These are phyloP conservation scores for Ceratocystis huliohia DNA, from an alignment of 2,329 filamentous ascomycete genomes.

Conservation along the genomic window DNA sequence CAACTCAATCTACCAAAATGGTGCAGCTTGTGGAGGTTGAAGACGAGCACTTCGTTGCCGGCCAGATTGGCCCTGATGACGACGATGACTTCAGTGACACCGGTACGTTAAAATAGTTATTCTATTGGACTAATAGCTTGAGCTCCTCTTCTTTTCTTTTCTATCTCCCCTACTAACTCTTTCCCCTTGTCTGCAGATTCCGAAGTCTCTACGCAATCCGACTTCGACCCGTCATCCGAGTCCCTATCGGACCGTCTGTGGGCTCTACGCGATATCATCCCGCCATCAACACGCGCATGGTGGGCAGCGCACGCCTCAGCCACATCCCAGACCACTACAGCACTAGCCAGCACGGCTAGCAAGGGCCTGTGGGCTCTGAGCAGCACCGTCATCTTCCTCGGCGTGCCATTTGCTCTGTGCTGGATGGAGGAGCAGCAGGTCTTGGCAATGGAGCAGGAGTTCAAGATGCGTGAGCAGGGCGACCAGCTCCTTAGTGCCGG, in stretches of 20 bases:
- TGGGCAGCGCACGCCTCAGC: slow-evolving; percentile 49
- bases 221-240: slow-evolving; percentile 48
- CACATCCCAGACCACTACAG: slow-evolving; percentile 37
- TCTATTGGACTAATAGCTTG: background rate
- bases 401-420: slow-evolving; percentile 85
- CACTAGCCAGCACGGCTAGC: slow-evolving; percentile 57
- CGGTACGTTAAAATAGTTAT: slow-evolving; percentile 43
- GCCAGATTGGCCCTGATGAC: slow-evolving; percentile 57
- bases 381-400: slow-evolving; percentile 77
- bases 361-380: slow-evolving; percentile 84
- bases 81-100: slow-evolving; percentile 90
- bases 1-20: slow-evolving; percentile 44
- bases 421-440: slow-evolving; percentile 94
- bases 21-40: slow-evolving; percentile 94
- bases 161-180: background rate
- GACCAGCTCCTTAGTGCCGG: slow-evolving; percentile 53
- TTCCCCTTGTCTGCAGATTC: slow-evolving; percentile 44
- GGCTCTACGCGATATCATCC: slow-evolving; percentile 64
- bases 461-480: slow-evolving; percentile 86
- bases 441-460: slow-evolving; percentile 94
- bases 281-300: slow-evolving; percentile 56
- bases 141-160: too few species aligned
- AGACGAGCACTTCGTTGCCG: slow-evolving; percentile 80
- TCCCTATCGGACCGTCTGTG: slow-evolving; percentile 55
- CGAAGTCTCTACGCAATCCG: slow-evolving; percentile 70